Base-by-base conservation (phyloP, 116 monocot genomes). In the Phalaenopsis hybrid region DNA sequence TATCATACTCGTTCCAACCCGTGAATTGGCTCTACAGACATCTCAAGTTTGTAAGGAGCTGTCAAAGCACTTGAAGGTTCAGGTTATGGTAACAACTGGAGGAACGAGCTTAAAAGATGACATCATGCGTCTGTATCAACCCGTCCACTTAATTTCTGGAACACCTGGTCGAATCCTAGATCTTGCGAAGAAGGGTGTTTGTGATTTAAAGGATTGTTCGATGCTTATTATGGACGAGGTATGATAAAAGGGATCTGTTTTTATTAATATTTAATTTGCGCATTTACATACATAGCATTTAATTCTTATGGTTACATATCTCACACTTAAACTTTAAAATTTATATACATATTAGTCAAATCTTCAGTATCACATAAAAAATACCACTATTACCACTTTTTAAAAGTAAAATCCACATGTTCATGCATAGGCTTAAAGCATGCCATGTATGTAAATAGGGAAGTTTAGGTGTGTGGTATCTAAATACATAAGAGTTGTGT, bases 201-300 rank as follows among this genome's bases (percentile, higher is more conserved):
- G 94, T 73, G 59, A 92, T 20, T 46, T 96, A 80, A 92, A 86
- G 34, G 82, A 92, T 45, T 96, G 94, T 76, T 89, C 91, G 37
- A 96, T 93, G 92, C 89, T 96, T 10, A 78, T 96, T 50, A 87
- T 96, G 96, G 96, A 96, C 85, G 96, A 96, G 93, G 96, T 96
- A 92, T 76, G 11, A 43, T 81, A 41, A 55, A 49, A 48, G 37
- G 45, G 37, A 72, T 33, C 21, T 37, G 7, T 72, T 72, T 21
- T 23, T 65, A 25, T 65, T 72, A 4, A 37, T 33, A 13, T 72
- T 72, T 13, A 72, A 72, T 33, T 72, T 72, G 31, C 37, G 72
- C 65, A 72, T 31, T 31, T 31, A 31, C 31, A 31, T 31, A 31
- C 31, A 31, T 31, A 31, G 31, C 31, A 31, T 31, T 31, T 0